Evolutionary conservation across 1,284 basidiomycete genomes (phyloP), one percentile per base, ranked within the genome.

Genomic region (Bjerkandera adusta): DNA sequence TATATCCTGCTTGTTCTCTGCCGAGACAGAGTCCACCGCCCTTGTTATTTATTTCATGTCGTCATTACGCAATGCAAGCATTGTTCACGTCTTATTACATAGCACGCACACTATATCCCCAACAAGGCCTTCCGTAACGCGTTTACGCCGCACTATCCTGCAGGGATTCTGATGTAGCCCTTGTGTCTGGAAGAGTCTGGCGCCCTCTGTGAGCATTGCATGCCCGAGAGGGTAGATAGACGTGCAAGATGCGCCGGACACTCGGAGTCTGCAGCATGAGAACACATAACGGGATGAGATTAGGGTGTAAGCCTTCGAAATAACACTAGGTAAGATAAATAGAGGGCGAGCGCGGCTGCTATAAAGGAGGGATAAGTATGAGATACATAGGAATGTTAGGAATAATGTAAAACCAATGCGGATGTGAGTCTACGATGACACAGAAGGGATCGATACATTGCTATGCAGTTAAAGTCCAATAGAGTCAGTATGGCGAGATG

Each of bases 361-460:
- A 27, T n/a, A n/a, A n/a, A n/a, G n/a, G n/a, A n/a, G n/a, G 26
- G 20, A n/a, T 37, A 24, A 2, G 38, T 26, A 30, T 30, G 8
- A 30, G 8, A 30, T 30, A 30, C 27, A 30, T 30, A 30, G n/a
- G 27, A 30, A 8, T 8, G 26, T 26, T 43, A 48, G 25, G 6
- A 12, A 48, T 48, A 48, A 48, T 36, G 39, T 48, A 48, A 12
- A 33, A 25, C 40, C 32, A n/a, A 18, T 41, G 36, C 25, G 46
- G 30, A 37, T 36, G 39, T 42, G 46, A 36, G 10, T 21, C 5
- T 13, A 12, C 5, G 29, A 36, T 43, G 42, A 41, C 26, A 32
- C 15, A 22, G 36, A 35, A 40, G 25, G 35, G 16, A 20, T 33
- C 16, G 46, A 43, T 48, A 39, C 38, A 34, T 34, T 43, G 30